Base-by-base conservation (phyloP, 2,329 filamentous ascomycete genomes). In the Alternaria rosae region DNA sequence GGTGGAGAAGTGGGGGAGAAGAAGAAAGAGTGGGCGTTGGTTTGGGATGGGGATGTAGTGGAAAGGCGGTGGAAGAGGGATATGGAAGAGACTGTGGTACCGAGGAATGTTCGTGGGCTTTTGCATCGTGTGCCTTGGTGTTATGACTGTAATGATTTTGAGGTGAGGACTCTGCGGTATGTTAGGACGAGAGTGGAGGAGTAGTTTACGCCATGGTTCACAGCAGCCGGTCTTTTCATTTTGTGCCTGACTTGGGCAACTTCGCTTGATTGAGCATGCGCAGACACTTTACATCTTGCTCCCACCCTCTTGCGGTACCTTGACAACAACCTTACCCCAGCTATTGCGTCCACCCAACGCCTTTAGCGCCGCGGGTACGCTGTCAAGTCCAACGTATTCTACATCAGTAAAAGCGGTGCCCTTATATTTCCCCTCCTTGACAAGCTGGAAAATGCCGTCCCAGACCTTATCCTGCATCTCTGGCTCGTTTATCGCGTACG, bases 321-420 rank as follows among this genome's bases (percentile, higher is more conserved):
- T 92, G 20, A 97, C 90, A 1, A 97, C 92, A 1, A 98, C 94
- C 85, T 98, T 98, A 0, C 94, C 94, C 94, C 94, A 98, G 1
- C 93, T 97, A 53, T 91, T 92, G 62, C 94, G 85, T 1, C 88
- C 88, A 2, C 92, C 94, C 57, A 98, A 81, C 3, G 91, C 91
- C 71, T 90, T 84, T 72, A 98, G 79, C 1, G 94, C 94, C 63
- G 87, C 87, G 0, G 91, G 90, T 26, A 97, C 86, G 60, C 85
- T 89, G 71, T 97, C 93, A 57, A 98, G 80, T 0, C 94, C 94
- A 13, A 91, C 88, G 80, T 93, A 97, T 72, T 91, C 88, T 79
- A 89, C 87, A 75, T 97, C 93, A 3, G 87, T 89, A 76, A 93
- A 98, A 61, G 91, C 90, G 0, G 93, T 97, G 0, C 92, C 91